Evolutionary conservation across 169 alveolate genomes (phyloP).

Genomic region (Babesia microti): DNA sequence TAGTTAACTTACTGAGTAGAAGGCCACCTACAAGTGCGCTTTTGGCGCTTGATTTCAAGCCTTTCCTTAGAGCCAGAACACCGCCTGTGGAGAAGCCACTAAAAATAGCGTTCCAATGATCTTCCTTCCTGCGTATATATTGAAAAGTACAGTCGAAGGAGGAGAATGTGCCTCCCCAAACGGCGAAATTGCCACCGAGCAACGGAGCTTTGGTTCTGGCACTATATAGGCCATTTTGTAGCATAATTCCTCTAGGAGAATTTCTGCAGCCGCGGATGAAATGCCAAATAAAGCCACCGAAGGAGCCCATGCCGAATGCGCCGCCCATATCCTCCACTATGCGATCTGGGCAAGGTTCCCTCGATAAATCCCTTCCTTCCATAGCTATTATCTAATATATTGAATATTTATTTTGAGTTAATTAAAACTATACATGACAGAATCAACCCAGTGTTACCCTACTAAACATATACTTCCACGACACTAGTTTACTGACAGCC

Average conservation of each 20-base stretch:
- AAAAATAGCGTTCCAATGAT: slow-evolving; percentile 86
- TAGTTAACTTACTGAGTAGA: slow-evolving; percentile 43
- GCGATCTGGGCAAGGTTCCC: slow-evolving; percentile 93
- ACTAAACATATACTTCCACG: too few relatives aligned
- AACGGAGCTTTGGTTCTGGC: slow-evolving; percentile 85
- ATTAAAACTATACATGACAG: not conserved
- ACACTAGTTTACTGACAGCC: too few relatives aligned
- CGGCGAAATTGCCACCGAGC: slow-evolving; percentile 89
- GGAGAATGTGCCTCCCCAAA: slow-evolving; percentile 93
- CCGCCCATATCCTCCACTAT: slow-evolving; percentile 91
- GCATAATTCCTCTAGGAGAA: slow-evolving; percentile 77
- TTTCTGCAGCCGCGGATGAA: slow-evolving; percentile 83
- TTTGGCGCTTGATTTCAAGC: slow-evolving; percentile 68
- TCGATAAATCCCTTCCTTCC: slow-evolving; percentile 71
- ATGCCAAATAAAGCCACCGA: slow-evolving; percentile 87
- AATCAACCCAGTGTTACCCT: too few relatives aligned
- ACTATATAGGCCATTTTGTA: slow-evolving; percentile 81
- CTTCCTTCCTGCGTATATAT: slow-evolving; percentile 82
- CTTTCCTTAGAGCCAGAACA: slow-evolving; percentile 77
- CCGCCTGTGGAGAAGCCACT: slow-evolving; percentile 92
- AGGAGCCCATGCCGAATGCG: slow-evolving; percentile 90
- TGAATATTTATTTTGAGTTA: not conserved
- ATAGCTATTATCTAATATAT: slow-evolving; percentile 1
- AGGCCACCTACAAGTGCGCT: slow-evolving; percentile 83
- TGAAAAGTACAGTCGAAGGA: slow-evolving; percentile 84